A percentile compares a stretch with the other conserved stretches of the same genome.
These are phyloP conservation scores for Tuber borchii DNA, from an alignment of 495 filamentous ascomycete genomes.

Conservation along the genomic window DNA sequence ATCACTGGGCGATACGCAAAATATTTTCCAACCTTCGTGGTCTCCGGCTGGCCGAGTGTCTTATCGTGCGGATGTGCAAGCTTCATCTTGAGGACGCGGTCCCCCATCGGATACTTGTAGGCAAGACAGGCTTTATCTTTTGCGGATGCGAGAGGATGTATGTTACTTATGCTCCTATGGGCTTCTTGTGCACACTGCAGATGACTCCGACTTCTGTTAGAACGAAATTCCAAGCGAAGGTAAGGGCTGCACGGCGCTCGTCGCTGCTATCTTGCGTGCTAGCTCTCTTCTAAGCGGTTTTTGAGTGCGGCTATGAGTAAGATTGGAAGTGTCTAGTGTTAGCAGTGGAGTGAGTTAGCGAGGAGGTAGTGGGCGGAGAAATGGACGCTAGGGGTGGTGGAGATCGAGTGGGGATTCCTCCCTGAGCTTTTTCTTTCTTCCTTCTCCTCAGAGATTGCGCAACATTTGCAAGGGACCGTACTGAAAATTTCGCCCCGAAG, in stretches of 20 bases:
- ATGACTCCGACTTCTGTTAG: constrained; percentile 33
- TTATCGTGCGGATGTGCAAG: constrained; percentile 4
- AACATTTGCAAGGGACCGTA: no score
- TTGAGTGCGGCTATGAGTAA: no score
- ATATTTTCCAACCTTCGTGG: no score
- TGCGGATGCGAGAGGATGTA: constrained; percentile 28
- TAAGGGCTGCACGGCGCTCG: constrained; percentile 32
- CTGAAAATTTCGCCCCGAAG: no score
- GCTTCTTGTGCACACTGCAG: constrained; percentile 37
- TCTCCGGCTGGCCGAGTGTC: not conserved
- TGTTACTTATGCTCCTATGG: constrained; percentile 35
- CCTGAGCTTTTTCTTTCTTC: no score
- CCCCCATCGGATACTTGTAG: constrained; percentile 43
- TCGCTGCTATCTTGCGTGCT: constrained; percentile 30
- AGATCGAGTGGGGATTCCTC: no score
- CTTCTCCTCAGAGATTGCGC: no score
- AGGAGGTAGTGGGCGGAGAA: not conserved
- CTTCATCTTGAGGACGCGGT: constrained; percentile 35
- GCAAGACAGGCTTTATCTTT: constrained; percentile 35
- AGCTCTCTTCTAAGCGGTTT: constrained; percentile 6
- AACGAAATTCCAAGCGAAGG: constrained; percentile 39
- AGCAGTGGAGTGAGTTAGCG: constrained; percentile 4
- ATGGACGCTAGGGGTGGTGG: no score
- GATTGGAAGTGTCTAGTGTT: not conserved
- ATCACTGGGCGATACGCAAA: constrained; percentile 20